phyloP scores from a whole-genome alignment of 1,284 basidiomycete genomes.

The Ustilago bromivora region DNA sequence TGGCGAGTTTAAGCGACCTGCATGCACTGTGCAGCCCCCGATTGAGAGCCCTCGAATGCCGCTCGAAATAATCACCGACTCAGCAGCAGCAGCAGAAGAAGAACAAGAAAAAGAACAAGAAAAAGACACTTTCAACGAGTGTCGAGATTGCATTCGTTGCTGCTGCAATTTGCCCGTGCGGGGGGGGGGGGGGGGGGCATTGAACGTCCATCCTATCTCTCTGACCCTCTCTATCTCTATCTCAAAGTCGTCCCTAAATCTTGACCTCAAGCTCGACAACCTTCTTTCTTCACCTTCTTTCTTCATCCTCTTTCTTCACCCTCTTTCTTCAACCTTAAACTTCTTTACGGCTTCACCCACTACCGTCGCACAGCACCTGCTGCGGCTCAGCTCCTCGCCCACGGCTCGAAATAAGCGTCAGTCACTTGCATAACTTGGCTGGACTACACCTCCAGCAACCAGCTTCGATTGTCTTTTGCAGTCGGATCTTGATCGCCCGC shows the following conservation, averaged over 20 bases:
- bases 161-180: slow-evolving; percentile 1
- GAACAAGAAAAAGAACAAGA: too few species aligned
- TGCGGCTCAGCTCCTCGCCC: background rate
- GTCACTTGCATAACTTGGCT: background rate
- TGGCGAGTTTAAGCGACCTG: slow-evolving; percentile 9
- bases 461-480: background rate
- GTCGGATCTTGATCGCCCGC: background rate
- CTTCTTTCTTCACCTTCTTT: background rate
- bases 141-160: background rate
- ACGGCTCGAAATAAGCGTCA: background rate
- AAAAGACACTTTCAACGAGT: background rate
- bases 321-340: background rate
- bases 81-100: background rate
- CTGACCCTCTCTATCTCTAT: background rate
- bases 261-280: background rate
- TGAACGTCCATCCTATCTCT: background rate
- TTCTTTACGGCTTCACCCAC: background rate
- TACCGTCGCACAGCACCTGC: slow-evolving; percentile 6
- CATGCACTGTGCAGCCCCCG: slow-evolving; percentile 28
- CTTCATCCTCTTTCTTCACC: background rate
- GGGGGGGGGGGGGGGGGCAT: background rate
- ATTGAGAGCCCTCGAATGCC: slow-evolving; percentile 6
- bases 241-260: slow-evolving; percentile 2
- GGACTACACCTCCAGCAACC: background rate
- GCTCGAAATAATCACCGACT: background rate